Conservation (phyloP, 352 stramenopile genomes). For the Blastocystis sp. region DNA sequence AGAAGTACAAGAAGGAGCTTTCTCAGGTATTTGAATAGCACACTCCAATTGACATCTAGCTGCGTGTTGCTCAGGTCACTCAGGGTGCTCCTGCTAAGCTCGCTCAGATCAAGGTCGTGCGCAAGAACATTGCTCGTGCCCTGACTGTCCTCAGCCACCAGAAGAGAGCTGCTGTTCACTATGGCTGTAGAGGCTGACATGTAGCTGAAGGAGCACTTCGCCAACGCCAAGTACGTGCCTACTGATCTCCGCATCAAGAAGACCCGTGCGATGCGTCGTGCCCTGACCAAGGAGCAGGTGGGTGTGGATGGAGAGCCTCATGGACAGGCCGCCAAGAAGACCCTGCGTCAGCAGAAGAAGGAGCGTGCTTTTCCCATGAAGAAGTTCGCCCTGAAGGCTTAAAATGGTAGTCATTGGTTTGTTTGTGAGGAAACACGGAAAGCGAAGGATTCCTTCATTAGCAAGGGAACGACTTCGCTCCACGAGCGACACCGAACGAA, state of each 20-base stretch:
- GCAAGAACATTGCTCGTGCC: slow-evolving; percentile 95
- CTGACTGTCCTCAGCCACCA: slow-evolving; percentile 99
- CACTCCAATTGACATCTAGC: slow-evolving; percentile 61
- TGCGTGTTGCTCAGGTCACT: slow-evolving; percentile 96
- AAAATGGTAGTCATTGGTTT: slow-evolving; percentile 61
- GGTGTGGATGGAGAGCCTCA: slow-evolving; percentile 74
- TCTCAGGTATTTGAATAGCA: slow-evolving; percentile 64
- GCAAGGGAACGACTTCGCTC: neutral
- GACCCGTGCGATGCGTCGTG: slow-evolving; percentile 90
- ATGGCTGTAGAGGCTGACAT: neutral
- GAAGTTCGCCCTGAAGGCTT: slow-evolving; percentile 92
- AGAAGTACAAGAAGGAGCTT: slow-evolving; percentile 94
- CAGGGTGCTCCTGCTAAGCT: slow-evolving; percentile 95
- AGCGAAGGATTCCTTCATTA: neutral
- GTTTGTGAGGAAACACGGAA: neutral
- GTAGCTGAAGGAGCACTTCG: slow-evolving; percentile 78
- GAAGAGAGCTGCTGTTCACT: slow-evolving; percentile 80
- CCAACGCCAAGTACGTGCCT: slow-evolving; percentile 87
- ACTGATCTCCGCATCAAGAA: slow-evolving; percentile 95
- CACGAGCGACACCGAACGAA: neutral
- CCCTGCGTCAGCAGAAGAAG: slow-evolving; percentile 74
- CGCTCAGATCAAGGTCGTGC: slow-evolving; percentile 94
- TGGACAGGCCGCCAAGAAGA: slow-evolving; percentile 61
- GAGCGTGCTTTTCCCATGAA: slow-evolving; percentile 85
- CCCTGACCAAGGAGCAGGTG: slow-evolving; percentile 86